phyloP scores from a whole-genome alignment of 352 stramenopile species.

The Phytophthora aleatoria region DNA sequence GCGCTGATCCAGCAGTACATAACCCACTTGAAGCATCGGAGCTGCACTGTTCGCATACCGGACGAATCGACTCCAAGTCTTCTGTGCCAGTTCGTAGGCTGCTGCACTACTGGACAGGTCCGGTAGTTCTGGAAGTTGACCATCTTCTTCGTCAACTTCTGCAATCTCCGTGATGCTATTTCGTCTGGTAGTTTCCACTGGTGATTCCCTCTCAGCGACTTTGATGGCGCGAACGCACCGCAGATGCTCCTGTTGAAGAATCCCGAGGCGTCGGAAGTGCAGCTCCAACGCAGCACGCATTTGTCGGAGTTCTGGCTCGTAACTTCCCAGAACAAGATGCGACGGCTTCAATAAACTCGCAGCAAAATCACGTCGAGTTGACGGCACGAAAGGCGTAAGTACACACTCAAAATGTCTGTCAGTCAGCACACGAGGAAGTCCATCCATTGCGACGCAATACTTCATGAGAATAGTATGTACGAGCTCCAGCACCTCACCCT shows the following conservation, averaged over 20 bases:
- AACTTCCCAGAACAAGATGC: constrained; percentile 27
- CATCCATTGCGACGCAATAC: constrained; percentile 56
- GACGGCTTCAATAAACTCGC: constrained; percentile 36
- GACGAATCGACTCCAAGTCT: constrained; percentile 44
- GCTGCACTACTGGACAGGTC: constrained; percentile 32
- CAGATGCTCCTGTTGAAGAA: constrained; percentile 41
- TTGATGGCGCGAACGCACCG: constrained; percentile 38
- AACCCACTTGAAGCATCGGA: constrained; percentile 50
- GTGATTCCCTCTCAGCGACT: constrained; percentile 31
- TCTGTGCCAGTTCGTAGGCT: constrained; percentile 48
- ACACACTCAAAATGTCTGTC: constrained; percentile 37
- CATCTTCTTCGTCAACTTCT: constrained; percentile 18
- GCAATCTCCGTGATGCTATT: neutral
- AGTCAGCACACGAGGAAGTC: constrained; percentile 38
- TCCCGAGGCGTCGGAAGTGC: constrained; percentile 39
- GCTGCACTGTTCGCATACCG: constrained; percentile 39
- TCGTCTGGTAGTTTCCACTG: constrained; percentile 3
- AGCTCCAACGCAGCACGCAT: constrained; percentile 38
- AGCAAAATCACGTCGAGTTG: constrained; percentile 26
- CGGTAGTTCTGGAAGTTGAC: constrained; percentile 17
- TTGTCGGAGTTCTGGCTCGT: constrained; percentile 18
- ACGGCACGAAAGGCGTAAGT: constrained; percentile 47
- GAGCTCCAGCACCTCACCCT: constrained; percentile 44
- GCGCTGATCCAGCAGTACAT: constrained; percentile 61
- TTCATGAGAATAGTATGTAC: constrained; percentile 46